Base-by-base conservation (phyloP, 768 basidiomycete species). In the Vishniacozyma victoriae region DNA sequence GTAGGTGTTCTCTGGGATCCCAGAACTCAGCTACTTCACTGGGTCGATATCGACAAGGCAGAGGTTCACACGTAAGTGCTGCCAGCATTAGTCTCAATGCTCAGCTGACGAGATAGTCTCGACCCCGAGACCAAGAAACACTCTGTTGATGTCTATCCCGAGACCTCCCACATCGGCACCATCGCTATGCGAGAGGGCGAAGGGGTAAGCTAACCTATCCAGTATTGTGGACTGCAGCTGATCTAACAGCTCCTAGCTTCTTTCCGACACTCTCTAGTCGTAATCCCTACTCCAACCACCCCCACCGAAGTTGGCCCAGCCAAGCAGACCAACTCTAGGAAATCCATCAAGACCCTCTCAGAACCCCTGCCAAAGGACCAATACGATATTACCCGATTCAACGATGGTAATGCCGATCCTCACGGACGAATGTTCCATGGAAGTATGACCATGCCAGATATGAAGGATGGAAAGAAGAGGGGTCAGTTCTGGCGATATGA, bases 1-100 rank as follows among this genome's bases (percentile, higher is more conserved):
- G n/a, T 41, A 65, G 66, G 69, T 41, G 58, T 62, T 15, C 40
- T 71, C 3, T 71, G 69, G 69, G 64, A 71, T 39, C 50, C 60
- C 6, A 54, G 58, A 51, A 59, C 54, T 22, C 48, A 64, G 19
- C 47, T 71, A 0, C 43, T 67, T 0, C 62, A 69, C 42, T 71
- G 67, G 67, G 60, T 71, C 5, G 69, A 71, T 41, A 63, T 71
- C 39, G 45, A 53, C 12, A 35, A 46, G 5, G 43, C 60, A 1
- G 41, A 59, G 26, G 46, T 71, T 41, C 66, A 71, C 44, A 55
- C 64, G 62, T 69, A 33, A 51, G 67, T 55, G 23, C 7, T 29
- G 26, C 16, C 25, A 29, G 19, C 16, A 22, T 41, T 23, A 40
- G 36, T 38, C 2, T 35, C 13, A n/a, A 15, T 23, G 29, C 29